Base-by-base conservation (phyloP, 164 flowering plant genomes). In the Kalanchoe fedtschenkoi region DNA sequence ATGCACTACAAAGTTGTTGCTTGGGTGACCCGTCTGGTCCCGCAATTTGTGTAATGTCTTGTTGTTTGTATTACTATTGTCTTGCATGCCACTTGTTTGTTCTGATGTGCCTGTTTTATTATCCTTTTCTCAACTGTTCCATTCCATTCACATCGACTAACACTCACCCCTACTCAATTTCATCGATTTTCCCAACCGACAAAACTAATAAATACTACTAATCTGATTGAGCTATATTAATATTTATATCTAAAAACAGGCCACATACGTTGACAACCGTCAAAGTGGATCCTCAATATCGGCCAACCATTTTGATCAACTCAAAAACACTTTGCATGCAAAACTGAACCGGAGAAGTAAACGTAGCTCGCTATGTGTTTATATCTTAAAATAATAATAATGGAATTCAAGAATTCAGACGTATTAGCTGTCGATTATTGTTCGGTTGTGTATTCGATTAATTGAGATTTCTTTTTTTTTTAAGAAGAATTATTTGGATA, bases 11-110 rank as follows among this genome's bases (percentile, higher is more conserved):
- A n/a, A n/a, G n/a, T n/a, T n/a, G n/a, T n/a, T 1, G 8, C 1
- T 51, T 51, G 32, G 56, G 56, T 51, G n/a, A n/a, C n/a, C n/a
- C 56, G 56, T n/a, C 17, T 51, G 32, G 32, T 51, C 56, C 17
- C 26, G 56, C 56, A 51, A 32, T 51, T 51, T 51, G n/a, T n/a
- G n/a, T 6, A 28, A 24, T 51, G 56, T 51, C n/a, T n/a, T n/a
- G n/a, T n/a, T n/a, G n/a, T 13, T n/a, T n/a, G n/a, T n/a, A n/a
- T n/a, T n/a, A n/a, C n/a, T n/a, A n/a, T n/a, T n/a, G n/a, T n/a
- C 15, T 51, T 51, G 56, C 26, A 26, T 24, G 24, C 26, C 14
- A 51, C 56, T 10, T 51, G 56, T 26, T 51, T 51, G 56, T 51
- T 51, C 32, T 51, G 56, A 51, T 32, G 32, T 51, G 17, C 32